Evolutionary conservation across 2,329 filamentous ascomycete genomes (phyloP).

Genomic region (Cytospora piceae): DNA sequence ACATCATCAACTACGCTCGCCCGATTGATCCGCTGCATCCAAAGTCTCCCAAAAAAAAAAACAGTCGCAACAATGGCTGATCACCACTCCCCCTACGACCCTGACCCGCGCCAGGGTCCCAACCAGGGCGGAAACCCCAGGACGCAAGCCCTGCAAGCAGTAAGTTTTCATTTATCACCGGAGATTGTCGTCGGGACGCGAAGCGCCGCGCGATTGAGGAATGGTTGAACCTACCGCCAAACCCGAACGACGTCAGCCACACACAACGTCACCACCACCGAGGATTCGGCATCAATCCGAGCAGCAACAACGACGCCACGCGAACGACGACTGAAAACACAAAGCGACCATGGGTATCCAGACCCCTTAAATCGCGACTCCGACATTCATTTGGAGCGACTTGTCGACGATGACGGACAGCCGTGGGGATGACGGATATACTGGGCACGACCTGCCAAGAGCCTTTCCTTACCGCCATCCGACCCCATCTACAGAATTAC

Average conservation of each 20-base stretch:
- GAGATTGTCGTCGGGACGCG: background rate
- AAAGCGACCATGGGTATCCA: background rate
- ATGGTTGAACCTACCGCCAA: constrained; percentile 5
- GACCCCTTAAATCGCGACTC: background rate
- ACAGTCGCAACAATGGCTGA: constrained; percentile 22
- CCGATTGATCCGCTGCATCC: constrained; percentile 17
- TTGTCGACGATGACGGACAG: background rate
- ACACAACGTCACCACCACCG: constrained; percentile 1
- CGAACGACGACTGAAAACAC: background rate
- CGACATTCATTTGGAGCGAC: background rate
- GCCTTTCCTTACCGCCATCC: background rate
- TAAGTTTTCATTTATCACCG: constrained; percentile 9
- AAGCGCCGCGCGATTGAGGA: constrained; percentile 6
- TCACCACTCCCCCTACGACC: constrained; percentile 26
- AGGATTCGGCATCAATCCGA: background rate
- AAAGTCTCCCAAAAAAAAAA: constrained; percentile 9
- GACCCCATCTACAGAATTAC: background rate
- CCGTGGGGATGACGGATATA: background rate
- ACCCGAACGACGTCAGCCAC: constrained; percentile 19
- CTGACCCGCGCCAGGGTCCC: constrained; percentile 15
- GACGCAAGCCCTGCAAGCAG: constrained; percentile 20
- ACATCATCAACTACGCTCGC: background rate
- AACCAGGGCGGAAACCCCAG: constrained; percentile 8
- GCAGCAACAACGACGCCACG: background rate
- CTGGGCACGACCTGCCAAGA: constrained; percentile 7